Evolutionary conservation across 768 basidiomycete species (phyloP).

Genomic region (Dioszegia aurantiaca): DNA sequence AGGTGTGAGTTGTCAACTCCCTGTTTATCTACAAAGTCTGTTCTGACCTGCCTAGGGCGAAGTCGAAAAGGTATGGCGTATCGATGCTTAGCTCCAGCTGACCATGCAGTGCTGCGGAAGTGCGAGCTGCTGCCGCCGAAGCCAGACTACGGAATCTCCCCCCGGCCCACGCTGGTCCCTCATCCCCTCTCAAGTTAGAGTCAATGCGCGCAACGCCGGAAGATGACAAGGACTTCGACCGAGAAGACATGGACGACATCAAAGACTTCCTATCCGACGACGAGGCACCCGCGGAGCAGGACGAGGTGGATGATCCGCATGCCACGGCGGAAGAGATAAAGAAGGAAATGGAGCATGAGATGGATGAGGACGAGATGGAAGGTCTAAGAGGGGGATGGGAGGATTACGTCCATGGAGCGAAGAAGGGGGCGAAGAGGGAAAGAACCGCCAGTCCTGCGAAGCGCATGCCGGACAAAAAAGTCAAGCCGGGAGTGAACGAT

Average conservation of each 20-base stretch:
- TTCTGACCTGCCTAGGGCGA: constrained; percentile 15
- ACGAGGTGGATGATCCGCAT: constrained; percentile 36
- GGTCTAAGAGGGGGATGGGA: constrained; percentile 40
- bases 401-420: constrained; percentile 21
- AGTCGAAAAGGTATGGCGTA: constrained; percentile 20
- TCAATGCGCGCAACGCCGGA: not conserved
- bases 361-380: constrained; percentile 37
- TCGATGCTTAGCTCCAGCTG: not conserved
- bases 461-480: not conserved
- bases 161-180: not conserved
- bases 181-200: constrained; percentile 11
- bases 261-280: constrained; percentile 5
- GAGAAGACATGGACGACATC: not conserved
- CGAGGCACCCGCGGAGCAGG: constrained; percentile 8
- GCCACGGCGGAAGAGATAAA: constrained; percentile 28
- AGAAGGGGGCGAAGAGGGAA: not conserved
- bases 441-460: not conserved
- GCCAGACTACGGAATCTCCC: constrained; percentile 21
- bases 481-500: not conserved
- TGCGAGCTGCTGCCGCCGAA: constrained; percentile 43
- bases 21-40: not conserved
- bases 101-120: constrained; percentile 31
- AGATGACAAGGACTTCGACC: not conserved
- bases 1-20: constrained; percentile 11
- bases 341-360: constrained; percentile 43